Percentiles rank a stretch among this genome's conserved stretches.
Evolutionary conservation across 129 eudicot species (phyloP).

Genomic region (Gnaphalium uliginosum): DNA sequence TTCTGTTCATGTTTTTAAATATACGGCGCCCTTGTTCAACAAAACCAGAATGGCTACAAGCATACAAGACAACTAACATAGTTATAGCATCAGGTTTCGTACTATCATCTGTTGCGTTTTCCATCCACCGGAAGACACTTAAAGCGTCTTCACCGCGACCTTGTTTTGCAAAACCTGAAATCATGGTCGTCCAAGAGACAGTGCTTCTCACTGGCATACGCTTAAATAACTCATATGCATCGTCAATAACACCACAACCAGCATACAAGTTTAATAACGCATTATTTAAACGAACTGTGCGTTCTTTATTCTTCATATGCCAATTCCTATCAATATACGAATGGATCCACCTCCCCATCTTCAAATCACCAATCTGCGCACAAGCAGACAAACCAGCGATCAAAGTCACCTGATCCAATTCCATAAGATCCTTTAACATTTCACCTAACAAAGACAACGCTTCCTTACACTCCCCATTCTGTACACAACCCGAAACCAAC

Average conservation of each 20-base stretch:
- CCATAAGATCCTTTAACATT: constrained; percentile 40
- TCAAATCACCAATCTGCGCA: constrained; percentile 72
- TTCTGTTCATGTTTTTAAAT: constrained; percentile 41
- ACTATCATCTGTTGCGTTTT: constrained; percentile 17
- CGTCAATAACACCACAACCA: constrained; percentile 61
- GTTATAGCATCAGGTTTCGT: constrained; percentile 57
- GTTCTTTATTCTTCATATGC: constrained; percentile 19
- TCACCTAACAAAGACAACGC: constrained; percentile 47
- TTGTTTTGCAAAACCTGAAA: constrained; percentile 67
- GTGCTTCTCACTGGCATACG: constrained; percentile 44
- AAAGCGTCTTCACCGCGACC: constrained; percentile 65
- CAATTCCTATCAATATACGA: constrained; percentile 33
- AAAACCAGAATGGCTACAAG: constrained; percentile 78
- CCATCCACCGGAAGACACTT: constrained; percentile 52
- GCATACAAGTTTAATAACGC: constrained; percentile 77
- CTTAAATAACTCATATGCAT: constrained; percentile 47
- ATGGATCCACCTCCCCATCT: constrained; percentile 69
- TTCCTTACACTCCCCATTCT: constrained; percentile 45
- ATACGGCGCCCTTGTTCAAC: constrained; percentile 52
- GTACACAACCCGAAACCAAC: constrained; percentile 55
- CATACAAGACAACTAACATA: constrained; percentile 54
- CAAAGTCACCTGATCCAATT: constrained; percentile 55
- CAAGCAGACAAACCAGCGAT: constrained; percentile 62
- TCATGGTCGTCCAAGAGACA: constrained; percentile 78
- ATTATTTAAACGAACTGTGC: constrained; percentile 47